These are phyloP conservation scores for Capsicum baccatum DNA, from an alignment of 257 asterid genomes.

Conservation along the genomic window DNA sequence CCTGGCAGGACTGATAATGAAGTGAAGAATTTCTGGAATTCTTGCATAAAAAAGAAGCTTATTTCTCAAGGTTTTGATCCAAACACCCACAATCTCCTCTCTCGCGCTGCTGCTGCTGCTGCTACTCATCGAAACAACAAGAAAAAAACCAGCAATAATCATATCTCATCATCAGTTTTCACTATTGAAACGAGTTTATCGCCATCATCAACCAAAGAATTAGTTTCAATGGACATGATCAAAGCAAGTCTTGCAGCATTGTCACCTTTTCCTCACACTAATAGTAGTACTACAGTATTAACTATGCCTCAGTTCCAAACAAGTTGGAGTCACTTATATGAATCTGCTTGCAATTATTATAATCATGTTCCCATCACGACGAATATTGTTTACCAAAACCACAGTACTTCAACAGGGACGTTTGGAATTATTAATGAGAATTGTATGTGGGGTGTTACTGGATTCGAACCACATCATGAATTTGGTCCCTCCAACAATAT, in stretches of 20 bases:
- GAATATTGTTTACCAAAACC: constrained; percentile 37
- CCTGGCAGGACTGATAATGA: constrained; percentile 97
- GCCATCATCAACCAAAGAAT: constrained; percentile 25
- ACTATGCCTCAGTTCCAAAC: not conserved
- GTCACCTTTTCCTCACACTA: not conserved
- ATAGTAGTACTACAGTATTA: no score
- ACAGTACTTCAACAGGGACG: constrained; percentile 36
- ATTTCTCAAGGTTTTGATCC: constrained; percentile 93
- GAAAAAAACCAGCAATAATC: not conserved
- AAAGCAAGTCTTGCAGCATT: constrained; percentile 32
- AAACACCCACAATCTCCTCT: constrained; percentile 85
- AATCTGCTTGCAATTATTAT: not conserved
- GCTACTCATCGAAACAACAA: not conserved
- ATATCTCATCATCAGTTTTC: constrained; percentile 42
- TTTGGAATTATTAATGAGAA: constrained; percentile 40
- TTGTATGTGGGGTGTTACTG: constrained; percentile 38
- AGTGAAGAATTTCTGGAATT: constrained; percentile 96
- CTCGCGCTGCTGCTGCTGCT: not conserved
- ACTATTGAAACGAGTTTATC: constrained; percentile 50
- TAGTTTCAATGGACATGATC: constrained; percentile 29
- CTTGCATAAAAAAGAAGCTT: constrained; percentile 86
- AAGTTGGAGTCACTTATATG: not conserved
- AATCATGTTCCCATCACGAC: not conserved
- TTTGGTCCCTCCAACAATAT: constrained; percentile 10
- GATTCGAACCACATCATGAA: constrained; percentile 16